Evolutionary conservation across 2,329 filamentous ascomycete genomes (phyloP).

Genomic region (Talaromyces sp.): DNA sequence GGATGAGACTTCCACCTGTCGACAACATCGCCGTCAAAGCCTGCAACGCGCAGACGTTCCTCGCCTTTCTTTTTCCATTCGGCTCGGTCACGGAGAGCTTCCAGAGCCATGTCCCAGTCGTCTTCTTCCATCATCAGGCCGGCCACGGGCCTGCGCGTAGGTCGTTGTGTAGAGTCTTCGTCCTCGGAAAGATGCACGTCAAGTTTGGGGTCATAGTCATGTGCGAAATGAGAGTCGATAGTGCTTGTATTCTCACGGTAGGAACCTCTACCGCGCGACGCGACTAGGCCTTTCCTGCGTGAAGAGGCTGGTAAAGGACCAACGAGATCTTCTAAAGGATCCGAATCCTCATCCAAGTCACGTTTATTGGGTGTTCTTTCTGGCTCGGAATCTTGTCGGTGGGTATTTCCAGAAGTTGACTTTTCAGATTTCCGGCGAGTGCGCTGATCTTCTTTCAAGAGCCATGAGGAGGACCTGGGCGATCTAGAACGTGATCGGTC

Average conservation of each 20-base stretch:
- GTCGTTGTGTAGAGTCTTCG: conserved; percentile 57
- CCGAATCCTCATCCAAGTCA: conserved; percentile 45
- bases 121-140: conserved; percentile 48
- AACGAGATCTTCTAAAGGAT: conserved; percentile 70
- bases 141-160: conserved; percentile 32
- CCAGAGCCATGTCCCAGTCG: conserved; percentile 75
- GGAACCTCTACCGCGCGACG: conserved; percentile 66
- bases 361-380: conserved; percentile 1
- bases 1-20: conserved; percentile 63
- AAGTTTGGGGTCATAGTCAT: conserved; percentile 52
- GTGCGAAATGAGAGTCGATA: conserved; percentile 76
- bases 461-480: background rate
- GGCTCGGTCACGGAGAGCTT: conserved; percentile 72
- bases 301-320: conserved; percentile 59
- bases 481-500: conserved; percentile 16
- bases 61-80: conserved; percentile 71
- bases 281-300: conserved; percentile 39
- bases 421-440: background rate
- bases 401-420: background rate
- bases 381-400: background rate
- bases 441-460: background rate
- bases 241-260: conserved; percentile 53
- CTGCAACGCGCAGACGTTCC: conserved; percentile 68
- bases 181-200: conserved; percentile 35
- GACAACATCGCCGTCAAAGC: conserved; percentile 72